Conservation (phyloP, 192 early-diverging fungal species). For the Pilaira anomala region DNA sequence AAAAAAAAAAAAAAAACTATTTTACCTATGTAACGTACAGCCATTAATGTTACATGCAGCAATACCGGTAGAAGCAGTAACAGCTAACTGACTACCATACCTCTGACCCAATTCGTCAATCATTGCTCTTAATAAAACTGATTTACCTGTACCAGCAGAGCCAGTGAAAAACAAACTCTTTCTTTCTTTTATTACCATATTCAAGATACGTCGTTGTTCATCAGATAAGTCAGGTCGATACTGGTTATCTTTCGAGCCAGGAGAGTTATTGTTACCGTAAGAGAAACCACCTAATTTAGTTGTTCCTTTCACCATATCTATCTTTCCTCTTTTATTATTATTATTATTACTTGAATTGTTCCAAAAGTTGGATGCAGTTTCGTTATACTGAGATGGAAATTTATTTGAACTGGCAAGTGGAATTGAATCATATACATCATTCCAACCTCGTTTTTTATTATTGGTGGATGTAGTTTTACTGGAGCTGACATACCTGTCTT, state of each 20-base stretch:
- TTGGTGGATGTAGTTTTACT: too few relatives aligned
- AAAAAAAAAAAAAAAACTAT: not conserved
- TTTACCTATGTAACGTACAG: slow-evolving; percentile 59
- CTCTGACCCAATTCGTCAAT: slow-evolving; percentile 38
- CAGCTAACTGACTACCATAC: slow-evolving; percentile 41
- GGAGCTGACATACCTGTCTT: too few relatives aligned
- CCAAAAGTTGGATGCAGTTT: too few relatives aligned
- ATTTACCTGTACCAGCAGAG: slow-evolving; percentile 65
- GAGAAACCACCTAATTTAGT: not conserved
- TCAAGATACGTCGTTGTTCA: slow-evolving; percentile 59
- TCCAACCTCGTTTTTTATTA: too few relatives aligned
- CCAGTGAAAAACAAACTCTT: slow-evolving; percentile 73
- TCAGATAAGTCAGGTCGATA: slow-evolving; percentile 34
- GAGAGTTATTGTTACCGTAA: not conserved
- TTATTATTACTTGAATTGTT: too few relatives aligned
- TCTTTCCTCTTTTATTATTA: too few relatives aligned
- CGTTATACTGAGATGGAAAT: too few relatives aligned
- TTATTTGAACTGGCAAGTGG: too few relatives aligned
- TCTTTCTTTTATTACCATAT: slow-evolving; percentile 53
- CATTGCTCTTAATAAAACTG: slow-evolving; percentile 46
- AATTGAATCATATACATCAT: too few relatives aligned
- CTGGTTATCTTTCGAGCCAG: not conserved
- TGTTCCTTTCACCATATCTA: too few relatives aligned
- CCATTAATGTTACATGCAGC: slow-evolving; percentile 79
- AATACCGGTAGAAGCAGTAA: slow-evolving; percentile 78